Conservation (phyloP, 805 yeast genomes). For the Hanseniaspora taiwanica region DNA sequence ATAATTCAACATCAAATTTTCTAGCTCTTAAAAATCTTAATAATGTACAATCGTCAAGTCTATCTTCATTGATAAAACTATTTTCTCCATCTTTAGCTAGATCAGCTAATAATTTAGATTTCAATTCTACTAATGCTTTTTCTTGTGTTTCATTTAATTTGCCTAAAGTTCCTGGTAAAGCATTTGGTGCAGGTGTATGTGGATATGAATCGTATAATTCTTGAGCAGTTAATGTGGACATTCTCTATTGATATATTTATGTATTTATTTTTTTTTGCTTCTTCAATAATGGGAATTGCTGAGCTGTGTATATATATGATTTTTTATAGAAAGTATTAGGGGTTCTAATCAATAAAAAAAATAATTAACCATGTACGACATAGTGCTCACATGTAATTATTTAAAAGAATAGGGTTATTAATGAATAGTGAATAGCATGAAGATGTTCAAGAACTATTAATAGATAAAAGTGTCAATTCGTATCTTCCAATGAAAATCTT, state of each 20-base stretch:
- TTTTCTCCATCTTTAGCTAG: neutral
- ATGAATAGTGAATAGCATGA: no score
- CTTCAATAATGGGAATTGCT: no score
- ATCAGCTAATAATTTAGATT: no score
- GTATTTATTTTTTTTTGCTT: neutral
- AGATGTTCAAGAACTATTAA: no score
- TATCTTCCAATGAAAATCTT: no score
- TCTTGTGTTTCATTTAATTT: constrained; percentile 58
- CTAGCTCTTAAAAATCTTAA: constrained; percentile 87
- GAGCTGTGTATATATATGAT: no score
- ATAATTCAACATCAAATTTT: constrained; percentile 72
- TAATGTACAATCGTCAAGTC: constrained; percentile 78
- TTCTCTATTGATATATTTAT: neutral
- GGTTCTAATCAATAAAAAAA: no score
- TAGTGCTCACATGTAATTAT: no score
- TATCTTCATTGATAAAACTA: constrained; percentile 21
- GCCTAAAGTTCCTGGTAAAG: constrained; percentile 72
- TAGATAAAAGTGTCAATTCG: no score
- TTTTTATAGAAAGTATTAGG: no score
- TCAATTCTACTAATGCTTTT: constrained; percentile 50
- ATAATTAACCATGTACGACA: no score
- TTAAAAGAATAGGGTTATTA: no score
- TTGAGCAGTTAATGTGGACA: constrained; percentile 10
- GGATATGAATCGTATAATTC: constrained; percentile 46
- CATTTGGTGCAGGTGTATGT: constrained; percentile 47